Base-by-base conservation (phyloP, 192 early-diverging fungal species). In the Spizellomyces punctatus region DNA sequence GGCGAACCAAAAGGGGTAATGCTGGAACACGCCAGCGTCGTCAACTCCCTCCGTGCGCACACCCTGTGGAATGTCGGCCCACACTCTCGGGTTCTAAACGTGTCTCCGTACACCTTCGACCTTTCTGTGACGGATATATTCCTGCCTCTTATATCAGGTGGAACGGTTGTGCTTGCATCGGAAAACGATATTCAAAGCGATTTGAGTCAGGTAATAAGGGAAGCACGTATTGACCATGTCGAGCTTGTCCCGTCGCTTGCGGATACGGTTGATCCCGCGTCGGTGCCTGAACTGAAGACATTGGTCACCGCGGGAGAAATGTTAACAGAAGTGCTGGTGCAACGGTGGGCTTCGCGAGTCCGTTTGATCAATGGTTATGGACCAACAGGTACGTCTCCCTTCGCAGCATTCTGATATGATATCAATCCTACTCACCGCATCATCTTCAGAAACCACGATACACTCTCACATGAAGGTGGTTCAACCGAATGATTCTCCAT, bases 281-380 rank as follows among this genome's bases (percentile, higher is more conserved):
- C 64, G 10, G 65, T 66, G 12, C 48, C 49, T 10, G 63, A 10
- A 6, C 43, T 75, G 10, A 16, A 75, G 46, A 55, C 19, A 6
- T 10, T 75, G 42, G 56, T 46, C 8, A 54, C 36, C 61, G 58
- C 45, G 16, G 67, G 67, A 2, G 67, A 75, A 46, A 10, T 50
- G 16, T 10, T 57, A 7, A 16, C 64, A 49, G 27, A 14, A 16
- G 42, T 14, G 12, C 56, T 73, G 14, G 68, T 73, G 10, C 9
- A 66, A 5, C 16, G 43, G n/a, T 78, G 67, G 67, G 67, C 19
- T 6, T 43, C 10, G 17, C 19, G 65, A 22, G 73, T 59, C 6
- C 10, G 43, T 22, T 36, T 69, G 10, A 36, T 70, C 12, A 70
- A 75, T 56, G 58, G 21, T n/a, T 76, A 76, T 48, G 75, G 75